These are phyloP conservation scores for Auriscalpium vulgare DNA, from an alignment of 768 basidiomycete genomes.

Conservation along the genomic window DNA sequence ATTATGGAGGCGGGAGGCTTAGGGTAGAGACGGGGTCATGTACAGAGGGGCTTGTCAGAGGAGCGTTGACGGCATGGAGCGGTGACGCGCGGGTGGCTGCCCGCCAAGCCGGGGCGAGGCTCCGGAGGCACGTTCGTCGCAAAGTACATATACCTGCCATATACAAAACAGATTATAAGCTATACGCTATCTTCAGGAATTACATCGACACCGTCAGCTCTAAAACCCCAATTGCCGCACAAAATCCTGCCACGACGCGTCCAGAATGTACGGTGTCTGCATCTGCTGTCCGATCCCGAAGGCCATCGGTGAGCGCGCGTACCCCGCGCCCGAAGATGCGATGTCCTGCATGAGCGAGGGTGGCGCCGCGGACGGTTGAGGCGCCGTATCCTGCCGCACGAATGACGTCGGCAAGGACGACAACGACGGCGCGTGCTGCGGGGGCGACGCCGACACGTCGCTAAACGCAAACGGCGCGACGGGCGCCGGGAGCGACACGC, in stretches of 20 bases:
- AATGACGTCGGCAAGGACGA: constrained; percentile 22
- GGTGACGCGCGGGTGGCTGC: no score
- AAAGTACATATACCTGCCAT: no score
- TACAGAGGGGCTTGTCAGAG: no score
- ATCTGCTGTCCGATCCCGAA: background rate
- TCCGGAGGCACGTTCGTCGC: no score
- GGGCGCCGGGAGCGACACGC: background rate
- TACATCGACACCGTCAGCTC: constrained; percentile 1
- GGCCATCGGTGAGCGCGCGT: constrained; percentile 1
- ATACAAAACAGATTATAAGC: no score
- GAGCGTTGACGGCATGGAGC: no score
- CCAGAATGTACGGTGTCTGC: constrained; percentile 31
- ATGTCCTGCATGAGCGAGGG: constrained; percentile 13
- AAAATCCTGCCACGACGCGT: constrained; percentile 60
- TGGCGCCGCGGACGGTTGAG: constrained; percentile 15
- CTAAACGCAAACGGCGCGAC: background rate
- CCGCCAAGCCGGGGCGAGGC: no score
- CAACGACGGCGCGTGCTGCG: constrained; percentile 20
- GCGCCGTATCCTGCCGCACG: constrained; percentile 21
- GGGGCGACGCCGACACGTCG: constrained; percentile 1
- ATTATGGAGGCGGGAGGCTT: no score
- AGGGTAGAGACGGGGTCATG: no score
- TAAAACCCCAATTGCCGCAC: constrained; percentile 59
- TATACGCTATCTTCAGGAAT: no score
- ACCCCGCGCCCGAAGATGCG: background rate